Conservation (phyloP, 2,329 filamentous ascomycete species). For the Ambrosiella cleistominuta region DNA sequence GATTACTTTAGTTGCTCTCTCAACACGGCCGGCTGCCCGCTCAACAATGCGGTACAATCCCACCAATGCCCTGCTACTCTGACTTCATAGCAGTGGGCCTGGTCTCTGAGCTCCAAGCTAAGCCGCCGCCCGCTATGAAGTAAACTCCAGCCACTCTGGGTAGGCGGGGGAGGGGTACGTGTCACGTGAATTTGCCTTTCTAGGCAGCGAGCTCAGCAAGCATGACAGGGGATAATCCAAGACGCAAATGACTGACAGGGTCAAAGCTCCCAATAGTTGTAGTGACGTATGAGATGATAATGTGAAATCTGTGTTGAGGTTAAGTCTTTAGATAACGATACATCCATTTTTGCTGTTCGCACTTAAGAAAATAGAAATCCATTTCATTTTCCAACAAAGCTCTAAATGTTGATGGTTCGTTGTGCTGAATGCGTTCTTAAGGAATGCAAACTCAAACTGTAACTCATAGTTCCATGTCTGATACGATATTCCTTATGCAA, state of each 20-base stretch:
- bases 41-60: background rate
- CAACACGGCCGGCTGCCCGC: no score
- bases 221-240: background rate
- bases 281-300: background rate
- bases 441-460: background rate
- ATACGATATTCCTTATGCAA: background rate
- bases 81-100: background rate
- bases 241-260: background rate
- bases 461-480: background rate
- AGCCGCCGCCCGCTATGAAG: background rate
- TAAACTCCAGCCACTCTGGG: conserved; percentile 4
- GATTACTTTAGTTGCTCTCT: background rate
- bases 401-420: no score
- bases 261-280: background rate
- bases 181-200: conserved; percentile 9
- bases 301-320: no score
- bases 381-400: no score
- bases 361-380: no score
- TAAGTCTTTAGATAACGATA: no score
- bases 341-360: no score
- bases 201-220: background rate
- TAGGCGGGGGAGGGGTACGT: conserved; percentile 10
- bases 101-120: conserved; percentile 1
- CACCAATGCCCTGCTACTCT: background rate
- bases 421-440: no score